Evolutionary conservation across 257 asterid genomes (phyloP).

Genomic region (Ilex aquifolium): DNA sequence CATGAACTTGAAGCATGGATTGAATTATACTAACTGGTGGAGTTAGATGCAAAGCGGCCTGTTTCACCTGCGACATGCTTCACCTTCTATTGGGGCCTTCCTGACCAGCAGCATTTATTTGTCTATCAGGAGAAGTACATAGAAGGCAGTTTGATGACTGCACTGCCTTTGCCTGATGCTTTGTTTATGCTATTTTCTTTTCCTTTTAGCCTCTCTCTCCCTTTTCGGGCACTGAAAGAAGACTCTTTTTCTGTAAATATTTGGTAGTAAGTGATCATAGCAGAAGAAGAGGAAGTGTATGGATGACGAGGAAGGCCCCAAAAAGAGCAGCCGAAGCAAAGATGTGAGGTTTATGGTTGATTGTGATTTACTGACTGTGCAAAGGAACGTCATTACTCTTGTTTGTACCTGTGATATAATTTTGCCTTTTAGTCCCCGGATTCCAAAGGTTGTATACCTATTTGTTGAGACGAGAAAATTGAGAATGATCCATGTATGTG

Average conservation of each 20-base stretch:
- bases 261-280: conserved; percentile 21
- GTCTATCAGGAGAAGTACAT: not conserved
- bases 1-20: too few species aligned
- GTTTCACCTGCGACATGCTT: too few species aligned
- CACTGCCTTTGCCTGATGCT: not conserved
- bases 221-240: conserved; percentile 2
- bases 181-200: too few species aligned
- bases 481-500: too few species aligned
- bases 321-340: conserved; percentile 24
- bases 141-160: not conserved
- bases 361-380: conserved; percentile 2
- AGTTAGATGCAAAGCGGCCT: too few species aligned
- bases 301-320: conserved; percentile 17
- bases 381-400: too few species aligned
- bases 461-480: too few species aligned
- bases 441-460: too few species aligned
- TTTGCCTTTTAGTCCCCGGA: too few species aligned
- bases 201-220: too few species aligned
- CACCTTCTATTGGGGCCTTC: not conserved
- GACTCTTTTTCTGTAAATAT: conserved; percentile 46
- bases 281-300: conserved; percentile 30
- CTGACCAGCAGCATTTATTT: not conserved
- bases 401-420: too few species aligned
- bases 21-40: too few species aligned
- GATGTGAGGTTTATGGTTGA: conserved; percentile 20